phyloP scores from a whole-genome alignment of 352 stramenopile genomes.

The Phytophthora sp. region DNA sequence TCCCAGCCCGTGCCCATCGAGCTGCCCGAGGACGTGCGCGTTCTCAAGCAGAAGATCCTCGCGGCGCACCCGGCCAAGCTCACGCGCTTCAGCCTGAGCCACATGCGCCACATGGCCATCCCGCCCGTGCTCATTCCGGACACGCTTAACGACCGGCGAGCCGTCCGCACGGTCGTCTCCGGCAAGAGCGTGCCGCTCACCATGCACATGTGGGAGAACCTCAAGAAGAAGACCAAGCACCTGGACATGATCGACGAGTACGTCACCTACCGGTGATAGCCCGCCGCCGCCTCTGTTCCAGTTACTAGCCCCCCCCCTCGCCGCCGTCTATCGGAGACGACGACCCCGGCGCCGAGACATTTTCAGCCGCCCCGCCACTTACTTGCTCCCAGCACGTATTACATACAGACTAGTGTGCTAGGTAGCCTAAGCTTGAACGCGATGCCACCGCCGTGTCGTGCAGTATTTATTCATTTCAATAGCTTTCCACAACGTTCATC shows the following conservation, averaged over 20 bases:
- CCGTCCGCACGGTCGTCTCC: constrained; percentile 41
- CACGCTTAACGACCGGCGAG: constrained; percentile 40
- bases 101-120: constrained; percentile 52
- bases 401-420: constrained; percentile 7
- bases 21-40: constrained; percentile 43
- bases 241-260: constrained; percentile 62
- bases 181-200: constrained; percentile 57
- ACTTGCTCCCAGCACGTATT: not conserved
- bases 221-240: constrained; percentile 43
- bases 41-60: constrained; percentile 60
- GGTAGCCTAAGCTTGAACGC: constrained; percentile 24
- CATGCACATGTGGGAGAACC: constrained; percentile 51
- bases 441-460: constrained; percentile 7
- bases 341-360: constrained; percentile 15
- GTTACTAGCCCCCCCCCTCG: constrained; percentile 6
- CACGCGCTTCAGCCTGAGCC: constrained; percentile 54
- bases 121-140: constrained; percentile 59
- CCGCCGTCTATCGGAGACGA: constrained; percentile 14
- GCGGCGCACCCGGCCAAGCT: constrained; percentile 49
- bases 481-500: not conserved
- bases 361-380: constrained; percentile 11
- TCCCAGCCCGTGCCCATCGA: constrained; percentile 16
- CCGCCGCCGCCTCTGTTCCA: not conserved
- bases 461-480: constrained; percentile 32
- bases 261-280: constrained; percentile 43